phyloP scores from a whole-genome alignment of 2,329 filamentous ascomycete species.

The Grosmannia penicillata region DNA sequence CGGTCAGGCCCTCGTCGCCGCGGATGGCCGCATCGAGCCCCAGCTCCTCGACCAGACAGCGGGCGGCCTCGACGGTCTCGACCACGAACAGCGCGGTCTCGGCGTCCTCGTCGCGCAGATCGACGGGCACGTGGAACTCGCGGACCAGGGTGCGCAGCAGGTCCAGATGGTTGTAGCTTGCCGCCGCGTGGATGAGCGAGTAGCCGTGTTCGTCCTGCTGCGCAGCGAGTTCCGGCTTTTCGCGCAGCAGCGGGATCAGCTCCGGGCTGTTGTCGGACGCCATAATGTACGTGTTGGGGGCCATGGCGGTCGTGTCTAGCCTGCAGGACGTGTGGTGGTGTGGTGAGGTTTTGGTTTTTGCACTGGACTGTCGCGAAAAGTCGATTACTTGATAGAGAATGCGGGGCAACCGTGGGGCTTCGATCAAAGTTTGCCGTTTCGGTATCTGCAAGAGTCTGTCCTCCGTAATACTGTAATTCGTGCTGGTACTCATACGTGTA shows the following conservation, averaged over 20 bases:
- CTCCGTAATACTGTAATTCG: too few species aligned
- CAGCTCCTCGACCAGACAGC: conserved; percentile 69
- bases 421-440: too few species aligned
- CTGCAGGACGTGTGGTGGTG: background rate
- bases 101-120: conserved; percentile 76
- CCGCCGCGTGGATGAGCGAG: conserved; percentile 81
- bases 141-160: conserved; percentile 62
- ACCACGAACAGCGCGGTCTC: conserved; percentile 93
- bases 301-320: too few species aligned
- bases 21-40: conserved; percentile 48
- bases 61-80: conserved; percentile 66
- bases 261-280: conserved; percentile 68
- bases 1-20: conserved; percentile 66
- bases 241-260: conserved; percentile 59
- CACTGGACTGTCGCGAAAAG: background rate
- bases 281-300: conserved; percentile 53
- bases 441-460: too few species aligned
- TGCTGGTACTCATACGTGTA: too few species aligned
- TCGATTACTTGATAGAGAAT: background rate
- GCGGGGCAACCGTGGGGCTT: too few species aligned
- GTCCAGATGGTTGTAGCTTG: conserved; percentile 77
- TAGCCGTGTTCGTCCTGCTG: conserved; percentile 85
- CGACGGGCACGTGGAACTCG: conserved; percentile 64
- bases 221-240: conserved; percentile 61
- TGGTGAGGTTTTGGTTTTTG: background rate